Percentiles rank a stretch among this genome's conserved stretches.
Evolutionary conservation across 2,329 filamentous ascomycete genomes (phyloP).

Genomic region (Nothophoma quercina): DNA sequence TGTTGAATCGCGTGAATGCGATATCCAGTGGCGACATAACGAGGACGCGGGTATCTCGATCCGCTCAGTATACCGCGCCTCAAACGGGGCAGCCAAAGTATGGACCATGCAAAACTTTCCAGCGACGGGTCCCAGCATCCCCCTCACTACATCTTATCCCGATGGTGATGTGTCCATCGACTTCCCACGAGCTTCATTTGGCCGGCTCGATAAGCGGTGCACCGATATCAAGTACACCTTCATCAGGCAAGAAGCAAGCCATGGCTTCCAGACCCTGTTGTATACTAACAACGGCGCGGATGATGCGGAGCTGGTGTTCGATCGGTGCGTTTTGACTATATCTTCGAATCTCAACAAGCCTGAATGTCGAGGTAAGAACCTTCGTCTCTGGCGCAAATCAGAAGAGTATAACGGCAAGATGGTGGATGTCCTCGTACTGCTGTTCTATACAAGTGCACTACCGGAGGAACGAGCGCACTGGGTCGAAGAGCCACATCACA

Average conservation of each 20-base stretch:
- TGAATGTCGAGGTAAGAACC: constrained; percentile 41
- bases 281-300: constrained; percentile 45
- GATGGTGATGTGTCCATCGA: constrained; percentile 42
- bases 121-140: constrained; percentile 40
- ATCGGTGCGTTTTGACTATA: constrained; percentile 33
- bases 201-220: constrained; percentile 35
- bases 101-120: constrained; percentile 43
- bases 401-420: constrained; percentile 29
- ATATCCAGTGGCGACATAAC: constrained; percentile 38
- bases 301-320: constrained; percentile 35
- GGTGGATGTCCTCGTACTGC: constrained; percentile 32
- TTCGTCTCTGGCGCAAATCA: constrained; percentile 37
- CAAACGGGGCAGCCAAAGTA: constrained; percentile 20
- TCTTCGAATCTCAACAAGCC: constrained; percentile 38
- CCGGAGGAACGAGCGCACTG: constrained; percentile 39
- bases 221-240: constrained; percentile 43
- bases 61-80: constrained; percentile 35
- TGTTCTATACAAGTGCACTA: constrained; percentile 43
- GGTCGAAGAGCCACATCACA: constrained; percentile 46
- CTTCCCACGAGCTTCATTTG: constrained; percentile 39
- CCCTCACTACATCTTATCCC: constrained; percentile 36
- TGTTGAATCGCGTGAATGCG: constrained; percentile 26
- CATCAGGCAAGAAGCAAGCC: constrained; percentile 18
- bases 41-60: constrained; percentile 39
- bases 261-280: constrained; percentile 40